Evolutionary conservation across 306 rosid genomes (phyloP).

Genomic region (Morella rubra): DNA sequence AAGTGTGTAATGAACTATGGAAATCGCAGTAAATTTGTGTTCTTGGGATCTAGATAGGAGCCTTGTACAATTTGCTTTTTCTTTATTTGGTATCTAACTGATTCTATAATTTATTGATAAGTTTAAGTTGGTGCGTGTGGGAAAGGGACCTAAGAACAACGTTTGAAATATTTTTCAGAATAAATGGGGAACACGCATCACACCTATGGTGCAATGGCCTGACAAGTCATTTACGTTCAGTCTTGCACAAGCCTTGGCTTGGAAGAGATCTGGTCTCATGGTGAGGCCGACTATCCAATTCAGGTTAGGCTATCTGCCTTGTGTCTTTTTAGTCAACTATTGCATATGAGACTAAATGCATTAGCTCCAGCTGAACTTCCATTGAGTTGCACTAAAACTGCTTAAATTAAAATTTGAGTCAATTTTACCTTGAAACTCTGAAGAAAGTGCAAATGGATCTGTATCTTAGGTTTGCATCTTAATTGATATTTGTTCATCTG

Average conservation of each 20-base stretch:
- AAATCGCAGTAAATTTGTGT: neutral
- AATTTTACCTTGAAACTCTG: neutral
- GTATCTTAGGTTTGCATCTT: neutral
- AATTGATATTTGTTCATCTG: neutral
- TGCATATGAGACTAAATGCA: neutral
- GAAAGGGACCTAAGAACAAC: constrained; percentile 26
- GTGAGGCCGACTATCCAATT: constrained; percentile 85
- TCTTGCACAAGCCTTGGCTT: constrained; percentile 89
- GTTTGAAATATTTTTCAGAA: constrained; percentile 45
- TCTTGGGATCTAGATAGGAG: neutral
- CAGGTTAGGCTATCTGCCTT: constrained; percentile 52
- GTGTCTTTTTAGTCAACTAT: neutral
- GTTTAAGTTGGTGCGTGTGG: constrained; percentile 15
- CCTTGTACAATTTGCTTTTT: neutral
- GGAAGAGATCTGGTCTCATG: constrained; percentile 96
- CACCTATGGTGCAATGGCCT: constrained; percentile 93
- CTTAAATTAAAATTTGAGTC: neutral
- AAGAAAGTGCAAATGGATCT: neutral
- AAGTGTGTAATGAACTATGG: constrained; percentile 8
- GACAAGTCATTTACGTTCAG: constrained; percentile 88
- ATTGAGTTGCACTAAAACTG: neutral
- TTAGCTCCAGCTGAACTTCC: neutral
- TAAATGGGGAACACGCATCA: constrained; percentile 89
- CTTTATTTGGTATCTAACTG: neutral
- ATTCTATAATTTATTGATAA: constrained; percentile 2